These are phyloP conservation scores for Tolypocladium album DNA, from an alignment of 2,329 filamentous ascomycete genomes.

Conservation along the genomic window DNA sequence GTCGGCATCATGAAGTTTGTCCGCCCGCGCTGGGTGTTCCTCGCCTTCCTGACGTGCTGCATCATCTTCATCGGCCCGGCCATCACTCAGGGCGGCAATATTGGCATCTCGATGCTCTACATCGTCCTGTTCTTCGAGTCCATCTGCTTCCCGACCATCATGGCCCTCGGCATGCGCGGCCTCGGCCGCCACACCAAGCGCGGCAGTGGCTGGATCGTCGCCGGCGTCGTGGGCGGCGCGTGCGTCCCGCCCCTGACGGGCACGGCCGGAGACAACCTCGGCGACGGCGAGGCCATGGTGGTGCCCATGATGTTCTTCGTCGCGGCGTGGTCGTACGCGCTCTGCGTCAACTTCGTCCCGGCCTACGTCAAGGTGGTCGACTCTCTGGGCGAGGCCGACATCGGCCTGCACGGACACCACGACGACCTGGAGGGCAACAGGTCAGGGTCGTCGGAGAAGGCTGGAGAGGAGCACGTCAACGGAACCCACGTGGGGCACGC, in stretches of 20 bases:
- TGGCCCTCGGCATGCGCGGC: slow-evolving; percentile 65
- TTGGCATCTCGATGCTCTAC: slow-evolving; percentile 52
- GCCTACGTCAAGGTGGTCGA: slow-evolving; percentile 54
- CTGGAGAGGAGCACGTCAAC: not conserved
- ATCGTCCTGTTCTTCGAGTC: slow-evolving; percentile 69
- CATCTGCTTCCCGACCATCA: slow-evolving; percentile 73
- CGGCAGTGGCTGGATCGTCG: slow-evolving; percentile 59
- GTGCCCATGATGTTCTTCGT: slow-evolving; percentile 54
- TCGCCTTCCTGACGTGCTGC: slow-evolving; percentile 51
- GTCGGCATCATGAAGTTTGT: slow-evolving; percentile 55
- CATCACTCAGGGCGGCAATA: slow-evolving; percentile 33
- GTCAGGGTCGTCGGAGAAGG: slow-evolving; percentile 10
- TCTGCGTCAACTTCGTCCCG: slow-evolving; percentile 56
- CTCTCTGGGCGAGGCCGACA: slow-evolving; percentile 34
- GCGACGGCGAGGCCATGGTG: slow-evolving; percentile 52
- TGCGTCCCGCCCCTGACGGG: slow-evolving; percentile 64
- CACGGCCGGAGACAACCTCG: slow-evolving; percentile 50
- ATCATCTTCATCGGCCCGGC: slow-evolving; percentile 50
- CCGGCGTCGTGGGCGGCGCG: slow-evolving; percentile 62
- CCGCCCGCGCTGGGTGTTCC: slow-evolving; percentile 56
- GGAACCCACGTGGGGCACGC: not conserved
- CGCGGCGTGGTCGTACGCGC: slow-evolving; percentile 42
- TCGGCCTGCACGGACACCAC: slow-evolving; percentile 24
- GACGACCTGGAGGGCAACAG: slow-evolving; percentile 7
- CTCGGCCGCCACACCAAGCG: slow-evolving; percentile 69